Evolutionary conservation across 306 rosid species (phyloP).

Genomic region (Malus sieversii): DNA sequence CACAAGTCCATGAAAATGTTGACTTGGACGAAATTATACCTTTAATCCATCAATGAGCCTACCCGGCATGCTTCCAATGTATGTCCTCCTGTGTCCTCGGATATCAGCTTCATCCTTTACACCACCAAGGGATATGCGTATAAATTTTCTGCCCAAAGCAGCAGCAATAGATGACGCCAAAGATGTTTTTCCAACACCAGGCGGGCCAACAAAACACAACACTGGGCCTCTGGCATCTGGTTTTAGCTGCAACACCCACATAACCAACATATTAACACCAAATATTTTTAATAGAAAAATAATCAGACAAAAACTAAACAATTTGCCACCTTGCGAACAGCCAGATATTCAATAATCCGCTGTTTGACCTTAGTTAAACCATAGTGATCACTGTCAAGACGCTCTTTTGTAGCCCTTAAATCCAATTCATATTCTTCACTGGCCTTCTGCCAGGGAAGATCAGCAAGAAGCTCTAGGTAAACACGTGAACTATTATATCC

Average conservation of each 20-base stretch:
- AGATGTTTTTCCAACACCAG: slow-evolving; percentile 97
- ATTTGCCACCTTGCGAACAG: slow-evolving; percentile 81
- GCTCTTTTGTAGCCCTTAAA: slow-evolving; percentile 80
- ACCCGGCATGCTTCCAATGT: slow-evolving; percentile 99
- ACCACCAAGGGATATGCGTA: slow-evolving; percentile 96
- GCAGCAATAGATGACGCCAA: slow-evolving; percentile 95
- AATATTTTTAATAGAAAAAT: slow-evolving; percentile 8
- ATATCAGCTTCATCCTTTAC: slow-evolving; percentile 98
- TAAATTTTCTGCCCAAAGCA: slow-evolving; percentile 81
- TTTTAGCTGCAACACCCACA: slow-evolving; percentile 63
- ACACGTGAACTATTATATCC: slow-evolving; percentile 89
- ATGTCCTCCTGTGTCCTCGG: slow-evolving; percentile 97
- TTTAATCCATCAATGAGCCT: slow-evolving; percentile 92
- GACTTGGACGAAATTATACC: slow-evolving; percentile 29
- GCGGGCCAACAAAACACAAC: slow-evolving; percentile 95
- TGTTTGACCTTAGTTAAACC: slow-evolving; percentile 92
- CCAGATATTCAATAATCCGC: slow-evolving; percentile 89
- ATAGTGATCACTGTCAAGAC: slow-evolving; percentile 83
- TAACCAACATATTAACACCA: slow-evolving; percentile 24
- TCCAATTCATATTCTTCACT: slow-evolving; percentile 78
- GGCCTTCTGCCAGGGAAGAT: slow-evolving; percentile 85
- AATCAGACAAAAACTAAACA: slow-evolving; percentile 1
- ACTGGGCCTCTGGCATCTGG: slow-evolving; percentile 99
- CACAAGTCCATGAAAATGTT: background rate
- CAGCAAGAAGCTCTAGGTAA: slow-evolving; percentile 96